Conservation (phyloP, 306 rosid genomes). For the Castanea crenata region DNA sequence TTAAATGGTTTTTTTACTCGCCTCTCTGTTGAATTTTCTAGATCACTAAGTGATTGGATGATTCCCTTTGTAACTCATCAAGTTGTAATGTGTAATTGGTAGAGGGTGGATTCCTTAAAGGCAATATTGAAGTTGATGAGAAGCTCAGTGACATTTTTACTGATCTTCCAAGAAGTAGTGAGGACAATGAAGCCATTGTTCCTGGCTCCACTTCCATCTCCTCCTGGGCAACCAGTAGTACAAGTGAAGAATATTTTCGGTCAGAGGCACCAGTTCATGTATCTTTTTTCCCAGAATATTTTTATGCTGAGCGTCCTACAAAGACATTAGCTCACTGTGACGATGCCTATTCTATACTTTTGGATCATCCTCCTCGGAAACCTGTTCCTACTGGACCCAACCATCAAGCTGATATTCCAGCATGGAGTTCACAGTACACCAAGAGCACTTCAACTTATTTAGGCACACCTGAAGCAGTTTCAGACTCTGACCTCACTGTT, state of each 20-base stretch:
- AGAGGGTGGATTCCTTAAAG: conserved; percentile 53
- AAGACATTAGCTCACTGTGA: conserved; percentile 58
- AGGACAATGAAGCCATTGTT: conserved; percentile 37
- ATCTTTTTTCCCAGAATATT: conserved; percentile 50
- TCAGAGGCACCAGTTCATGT: conserved; percentile 40
- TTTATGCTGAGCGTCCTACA: conserved; percentile 50
- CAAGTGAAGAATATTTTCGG: conserved; percentile 37
- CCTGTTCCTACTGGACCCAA: conserved; percentile 54
- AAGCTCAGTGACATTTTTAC: conserved; percentile 43
- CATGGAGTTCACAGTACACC: conserved; percentile 35
- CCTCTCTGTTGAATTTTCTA: neutral
- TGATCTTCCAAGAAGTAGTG: conserved; percentile 40
- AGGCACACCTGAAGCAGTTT: conserved; percentile 21
- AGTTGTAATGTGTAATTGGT: conserved; percentile 41
- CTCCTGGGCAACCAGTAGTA: conserved; percentile 47
- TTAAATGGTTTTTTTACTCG: neutral
- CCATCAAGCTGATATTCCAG: conserved; percentile 75
- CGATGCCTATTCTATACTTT: conserved; percentile 62
- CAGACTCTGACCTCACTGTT: conserved; percentile 19
- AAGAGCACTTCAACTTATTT: neutral
- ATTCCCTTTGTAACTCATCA: conserved; percentile 20
- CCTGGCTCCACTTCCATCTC: conserved; percentile 45
- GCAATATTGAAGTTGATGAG: conserved; percentile 35
- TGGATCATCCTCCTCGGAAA: conserved; percentile 70
- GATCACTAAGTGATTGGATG: neutral